Percentiles rank a stretch among this genome's conserved stretches.
Evolutionary conservation across 805 yeast genomes (phyloP).

Genomic region (Starmera caribaea): DNA sequence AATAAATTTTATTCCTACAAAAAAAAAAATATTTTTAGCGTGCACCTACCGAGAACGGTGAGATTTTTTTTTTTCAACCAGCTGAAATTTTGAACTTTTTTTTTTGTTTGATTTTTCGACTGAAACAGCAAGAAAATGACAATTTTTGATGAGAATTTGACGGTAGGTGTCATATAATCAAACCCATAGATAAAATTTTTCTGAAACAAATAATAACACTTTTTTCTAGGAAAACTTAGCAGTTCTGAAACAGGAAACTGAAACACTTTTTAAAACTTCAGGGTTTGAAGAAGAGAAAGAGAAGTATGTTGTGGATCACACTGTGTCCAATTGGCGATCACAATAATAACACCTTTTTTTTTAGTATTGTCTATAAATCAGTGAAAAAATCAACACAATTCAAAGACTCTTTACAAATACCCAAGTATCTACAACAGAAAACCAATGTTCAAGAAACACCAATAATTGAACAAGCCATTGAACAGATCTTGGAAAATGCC

Average conservation of each 20-base stretch:
- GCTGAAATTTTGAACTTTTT: constrained; percentile 1
- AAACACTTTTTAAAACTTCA: background rate
- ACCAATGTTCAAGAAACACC: constrained; percentile 9
- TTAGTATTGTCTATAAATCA: background rate
- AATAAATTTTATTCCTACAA: background rate
- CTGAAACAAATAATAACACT: too few species aligned
- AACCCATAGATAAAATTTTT: too few species aligned
- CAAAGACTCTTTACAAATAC: constrained; percentile 15
- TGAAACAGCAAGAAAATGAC: constrained; percentile 5
- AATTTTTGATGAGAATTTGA: too few species aligned
- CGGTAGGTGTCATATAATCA: too few species aligned
- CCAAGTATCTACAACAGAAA: constrained; percentile 18
- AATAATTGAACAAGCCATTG: constrained; percentile 1
- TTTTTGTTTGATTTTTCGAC: background rate
- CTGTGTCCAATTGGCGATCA: too few species aligned
- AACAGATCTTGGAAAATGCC: background rate
- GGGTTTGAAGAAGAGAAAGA: background rate
- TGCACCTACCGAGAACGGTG: constrained; percentile 3
- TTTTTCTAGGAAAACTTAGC: too few species aligned
- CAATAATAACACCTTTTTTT: too few species aligned
- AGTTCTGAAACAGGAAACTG: too few species aligned
- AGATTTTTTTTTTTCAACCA: too few species aligned
- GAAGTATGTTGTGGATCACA: background rate
- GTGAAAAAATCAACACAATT: constrained; percentile 13
- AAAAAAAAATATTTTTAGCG: background rate